phyloP scores from a whole-genome alignment of 495 filamentous ascomycete species.

The Pseudomonodictys pantanalensis region DNA sequence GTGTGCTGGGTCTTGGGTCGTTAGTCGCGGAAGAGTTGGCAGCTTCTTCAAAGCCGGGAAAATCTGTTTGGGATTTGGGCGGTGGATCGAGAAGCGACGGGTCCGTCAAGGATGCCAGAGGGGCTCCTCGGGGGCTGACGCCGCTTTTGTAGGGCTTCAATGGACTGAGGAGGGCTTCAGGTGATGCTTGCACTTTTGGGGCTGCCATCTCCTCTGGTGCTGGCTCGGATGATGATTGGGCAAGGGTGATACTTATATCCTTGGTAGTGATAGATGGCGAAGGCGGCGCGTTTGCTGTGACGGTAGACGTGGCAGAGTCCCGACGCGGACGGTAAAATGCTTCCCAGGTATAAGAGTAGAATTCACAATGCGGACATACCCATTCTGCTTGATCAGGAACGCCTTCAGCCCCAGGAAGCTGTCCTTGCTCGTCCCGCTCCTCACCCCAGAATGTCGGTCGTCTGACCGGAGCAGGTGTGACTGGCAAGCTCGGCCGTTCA shows the following conservation, averaged over 20 bases:
- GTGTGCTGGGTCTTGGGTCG: too few species aligned
- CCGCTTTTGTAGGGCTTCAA: neutral
- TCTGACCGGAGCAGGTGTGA: conserved; percentile 77
- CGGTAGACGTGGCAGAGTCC: conserved; percentile 15
- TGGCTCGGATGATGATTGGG: neutral
- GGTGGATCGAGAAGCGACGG: conserved; percentile 12
- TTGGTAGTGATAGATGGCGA: neutral
- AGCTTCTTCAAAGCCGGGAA: conserved; percentile 9
- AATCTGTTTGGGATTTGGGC: conserved; percentile 4
- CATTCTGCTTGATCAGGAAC: conserved; percentile 83
- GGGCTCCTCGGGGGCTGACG: conserved; percentile 29
- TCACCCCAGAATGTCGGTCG: conserved; percentile 53
- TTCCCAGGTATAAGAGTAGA: conserved; percentile 27
- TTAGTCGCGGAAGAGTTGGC: too few species aligned
- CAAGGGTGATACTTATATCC: neutral
- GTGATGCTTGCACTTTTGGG: neutral
- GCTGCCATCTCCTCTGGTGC: neutral
- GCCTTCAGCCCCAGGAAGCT: conserved; percentile 70
- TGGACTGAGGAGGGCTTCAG: neutral
- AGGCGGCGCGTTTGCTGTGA: conserved; percentile 19
- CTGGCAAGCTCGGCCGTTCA: conserved; percentile 85
- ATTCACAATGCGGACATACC: conserved; percentile 67
- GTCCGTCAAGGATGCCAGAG: conserved; percentile 33
- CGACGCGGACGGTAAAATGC: conserved; percentile 24
- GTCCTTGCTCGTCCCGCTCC: conserved; percentile 52